phyloP scores from a whole-genome alignment of 2,329 filamentous ascomycete genomes.

The Acrocalymma vagum region DNA sequence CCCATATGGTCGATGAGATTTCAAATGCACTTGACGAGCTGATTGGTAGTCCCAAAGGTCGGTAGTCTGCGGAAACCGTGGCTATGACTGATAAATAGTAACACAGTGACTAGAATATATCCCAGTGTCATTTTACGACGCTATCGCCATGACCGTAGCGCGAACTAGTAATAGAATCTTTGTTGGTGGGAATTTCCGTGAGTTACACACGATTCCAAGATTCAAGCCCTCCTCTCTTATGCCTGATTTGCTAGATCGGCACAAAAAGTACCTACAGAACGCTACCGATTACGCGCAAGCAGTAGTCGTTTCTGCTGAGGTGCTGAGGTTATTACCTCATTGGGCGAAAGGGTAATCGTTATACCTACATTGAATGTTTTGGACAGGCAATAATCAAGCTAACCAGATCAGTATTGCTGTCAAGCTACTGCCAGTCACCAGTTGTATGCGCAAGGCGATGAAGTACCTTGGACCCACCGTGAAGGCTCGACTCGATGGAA shows the following conservation, averaged over 20 bases:
- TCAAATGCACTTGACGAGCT: not conserved
- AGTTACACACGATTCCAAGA: no score
- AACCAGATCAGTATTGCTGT: conserved; percentile 5
- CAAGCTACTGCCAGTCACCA: conserved; percentile 1
- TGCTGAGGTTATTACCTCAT: conserved; percentile 5
- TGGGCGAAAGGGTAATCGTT: conserved; percentile 7
- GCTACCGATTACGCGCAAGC: conserved; percentile 10
- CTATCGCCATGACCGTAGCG: conserved; percentile 6
- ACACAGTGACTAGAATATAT: not conserved
- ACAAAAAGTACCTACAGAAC: conserved; percentile 6
- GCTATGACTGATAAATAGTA: not conserved
- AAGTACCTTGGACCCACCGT: conserved; percentile 5
- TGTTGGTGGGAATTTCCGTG: conserved; percentile 3
- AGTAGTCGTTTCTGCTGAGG: conserved; percentile 6
- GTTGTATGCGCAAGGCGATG: not conserved
- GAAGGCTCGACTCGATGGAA: not conserved
- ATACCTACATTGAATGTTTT: no score
- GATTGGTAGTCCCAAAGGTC: conserved; percentile 1
- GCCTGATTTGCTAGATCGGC: no score
- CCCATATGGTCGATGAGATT: conserved; percentile 1
- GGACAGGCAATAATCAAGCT: no score
- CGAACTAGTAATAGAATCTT: conserved; percentile 6
- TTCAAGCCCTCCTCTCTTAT: no score
- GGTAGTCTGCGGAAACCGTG: not conserved
- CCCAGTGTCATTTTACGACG: conserved; percentile 4